Evolutionary conservation across 306 rosid species (phyloP).

Genomic region (Quercus alba): DNA sequence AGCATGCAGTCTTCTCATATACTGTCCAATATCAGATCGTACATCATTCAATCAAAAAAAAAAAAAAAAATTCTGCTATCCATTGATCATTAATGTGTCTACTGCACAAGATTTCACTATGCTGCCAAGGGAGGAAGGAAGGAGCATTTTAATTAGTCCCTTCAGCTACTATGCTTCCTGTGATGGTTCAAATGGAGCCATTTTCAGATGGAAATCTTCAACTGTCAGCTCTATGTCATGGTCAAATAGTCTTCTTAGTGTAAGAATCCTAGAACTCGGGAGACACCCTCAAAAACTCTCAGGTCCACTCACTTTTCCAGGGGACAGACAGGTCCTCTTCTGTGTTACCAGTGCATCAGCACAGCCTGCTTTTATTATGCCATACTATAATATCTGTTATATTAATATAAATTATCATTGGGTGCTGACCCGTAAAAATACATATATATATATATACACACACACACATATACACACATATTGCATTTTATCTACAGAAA

Average conservation of each 20-base stretch:
- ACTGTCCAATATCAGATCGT: neutral
- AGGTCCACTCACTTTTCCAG: neutral
- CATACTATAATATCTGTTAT: neutral
- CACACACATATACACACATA: too few species aligned
- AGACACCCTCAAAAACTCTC: neutral
- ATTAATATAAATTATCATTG: neutral
- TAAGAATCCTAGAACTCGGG: neutral
- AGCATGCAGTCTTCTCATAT: neutral
- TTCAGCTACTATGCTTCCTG: neutral
- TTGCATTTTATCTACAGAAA: neutral
- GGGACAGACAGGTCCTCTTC: neutral
- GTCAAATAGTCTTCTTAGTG: neutral
- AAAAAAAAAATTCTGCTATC: neutral
- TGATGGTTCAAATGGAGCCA: neutral
- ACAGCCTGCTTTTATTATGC: neutral
- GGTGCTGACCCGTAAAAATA: neutral
- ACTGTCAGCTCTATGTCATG: neutral
- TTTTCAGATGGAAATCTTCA: neutral
- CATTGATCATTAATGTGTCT: neutral
- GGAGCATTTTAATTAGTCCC: neutral
- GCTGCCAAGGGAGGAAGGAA: neutral
- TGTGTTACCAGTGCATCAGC: neutral
- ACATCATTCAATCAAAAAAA: neutral
- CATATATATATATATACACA: too few species aligned
- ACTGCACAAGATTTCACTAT: neutral